These are phyloP conservation scores for Cryptococcus hybrid DNA, from an alignment of 1,284 basidiomycete genomes.

Conservation along the genomic window DNA sequence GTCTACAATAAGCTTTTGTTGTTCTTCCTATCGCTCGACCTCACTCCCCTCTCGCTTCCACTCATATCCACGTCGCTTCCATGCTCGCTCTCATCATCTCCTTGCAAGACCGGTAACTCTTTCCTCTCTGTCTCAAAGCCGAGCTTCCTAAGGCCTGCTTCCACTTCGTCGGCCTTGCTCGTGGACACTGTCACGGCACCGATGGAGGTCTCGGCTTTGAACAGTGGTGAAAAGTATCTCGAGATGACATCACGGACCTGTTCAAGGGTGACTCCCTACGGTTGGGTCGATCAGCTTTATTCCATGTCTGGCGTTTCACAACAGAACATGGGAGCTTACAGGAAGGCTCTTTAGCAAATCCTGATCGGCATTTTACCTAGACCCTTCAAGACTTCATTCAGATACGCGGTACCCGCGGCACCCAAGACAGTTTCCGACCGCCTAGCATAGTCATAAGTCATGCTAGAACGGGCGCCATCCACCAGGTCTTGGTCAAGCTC, in stretches of 20 bases:
- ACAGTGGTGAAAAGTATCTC: constrained; percentile 82
- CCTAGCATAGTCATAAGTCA: constrained; percentile 80
- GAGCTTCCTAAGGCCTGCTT: constrained; percentile 59
- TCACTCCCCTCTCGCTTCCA: constrained; percentile 13
- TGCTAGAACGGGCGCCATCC: constrained; percentile 87
- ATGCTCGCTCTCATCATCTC: constrained; percentile 22
- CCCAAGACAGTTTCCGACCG: constrained; percentile 77
- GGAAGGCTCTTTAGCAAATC: constrained; percentile 70
- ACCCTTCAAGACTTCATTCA: constrained; percentile 81
- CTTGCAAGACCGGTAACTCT: constrained; percentile 48
- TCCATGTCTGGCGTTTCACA: not conserved
- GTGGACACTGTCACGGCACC: constrained; percentile 80
- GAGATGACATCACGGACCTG: constrained; percentile 69
- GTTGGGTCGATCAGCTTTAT: not conserved
- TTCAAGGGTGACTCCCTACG: constrained; percentile 66
- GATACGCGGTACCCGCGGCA: constrained; percentile 76
- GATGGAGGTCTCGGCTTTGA: constrained; percentile 72
- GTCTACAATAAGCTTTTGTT: too few species aligned
- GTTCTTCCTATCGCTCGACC: not conserved
- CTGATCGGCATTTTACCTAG: constrained; percentile 70
- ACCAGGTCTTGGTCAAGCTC: constrained; percentile 77
- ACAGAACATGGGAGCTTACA: constrained; percentile 10
- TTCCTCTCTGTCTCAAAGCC: constrained; percentile 79
- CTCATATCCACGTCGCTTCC: constrained; percentile 11
- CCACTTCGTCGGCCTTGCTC: constrained; percentile 73